Evolutionary conservation across 192 early-diverging fungal genomes (phyloP).

Genomic region (Backusella parvicylindrica): DNA sequence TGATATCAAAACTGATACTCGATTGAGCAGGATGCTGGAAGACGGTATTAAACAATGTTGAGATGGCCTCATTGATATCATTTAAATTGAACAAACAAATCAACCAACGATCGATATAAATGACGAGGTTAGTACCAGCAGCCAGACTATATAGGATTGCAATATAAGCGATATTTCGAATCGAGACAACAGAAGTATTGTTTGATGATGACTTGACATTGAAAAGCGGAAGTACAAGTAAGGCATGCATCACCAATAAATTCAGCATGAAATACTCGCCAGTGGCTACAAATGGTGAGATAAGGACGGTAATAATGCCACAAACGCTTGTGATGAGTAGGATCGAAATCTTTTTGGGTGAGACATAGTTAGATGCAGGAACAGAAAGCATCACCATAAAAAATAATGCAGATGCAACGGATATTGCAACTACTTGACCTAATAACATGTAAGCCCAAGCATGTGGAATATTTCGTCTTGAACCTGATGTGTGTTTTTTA

Average conservation of each 20-base stretch:
- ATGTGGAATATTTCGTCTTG: slow-evolving; percentile 12
- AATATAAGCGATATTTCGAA: background rate
- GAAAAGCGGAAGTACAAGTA: slow-evolving; percentile 16
- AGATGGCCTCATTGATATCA: background rate
- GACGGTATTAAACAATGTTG: background rate
- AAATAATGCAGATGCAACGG: slow-evolving; percentile 20
- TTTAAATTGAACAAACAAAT: background rate
- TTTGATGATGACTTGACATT: background rate
- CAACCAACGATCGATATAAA: slow-evolving; percentile 5
- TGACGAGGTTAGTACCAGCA: slow-evolving; percentile 17
- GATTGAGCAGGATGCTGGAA: slow-evolving; percentile 24
- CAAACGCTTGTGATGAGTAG: background rate
- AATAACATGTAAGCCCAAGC: slow-evolving; percentile 30
- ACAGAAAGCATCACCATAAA: slow-evolving; percentile 18
- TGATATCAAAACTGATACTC: slow-evolving; percentile 28
- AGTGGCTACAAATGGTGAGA: slow-evolving; percentile 7
- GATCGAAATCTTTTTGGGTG: background rate
- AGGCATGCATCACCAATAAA: slow-evolving; percentile 26
- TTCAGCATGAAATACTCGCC: slow-evolving; percentile 17
- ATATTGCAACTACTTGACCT: slow-evolving; percentile 32
- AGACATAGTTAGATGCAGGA: background rate
- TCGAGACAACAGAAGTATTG: background rate
- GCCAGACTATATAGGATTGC: slow-evolving; percentile 9
- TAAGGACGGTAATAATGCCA: slow-evolving; percentile 15
- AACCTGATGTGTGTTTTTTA: background rate